phyloP scores from a whole-genome alignment of 495 filamentous ascomycete species.

The Entonaema liquescens region DNA sequence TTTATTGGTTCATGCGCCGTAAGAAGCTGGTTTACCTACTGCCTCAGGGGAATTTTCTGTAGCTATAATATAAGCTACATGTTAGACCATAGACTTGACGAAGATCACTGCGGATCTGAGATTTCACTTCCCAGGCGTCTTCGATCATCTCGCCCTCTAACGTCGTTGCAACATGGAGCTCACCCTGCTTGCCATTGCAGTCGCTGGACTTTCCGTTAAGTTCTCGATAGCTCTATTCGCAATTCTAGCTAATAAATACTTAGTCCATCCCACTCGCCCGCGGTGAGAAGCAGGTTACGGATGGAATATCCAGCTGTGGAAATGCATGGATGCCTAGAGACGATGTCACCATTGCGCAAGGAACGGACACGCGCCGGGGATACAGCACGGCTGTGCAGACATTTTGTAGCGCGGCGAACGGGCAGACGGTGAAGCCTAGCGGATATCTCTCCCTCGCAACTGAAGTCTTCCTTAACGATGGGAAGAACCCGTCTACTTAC shows the following conservation, averaged over 20 bases:
- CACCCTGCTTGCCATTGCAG: slow-evolving; percentile 4
- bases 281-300: slow-evolving; percentile 15
- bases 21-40: not conserved
- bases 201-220: slow-evolving; percentile 21
- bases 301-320: slow-evolving; percentile 46
- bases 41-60: not conserved
- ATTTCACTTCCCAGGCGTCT: not conserved
- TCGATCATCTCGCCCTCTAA: not conserved
- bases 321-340: slow-evolving; percentile 41
- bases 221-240: not conserved
- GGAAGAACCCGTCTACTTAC: slow-evolving; percentile 36
- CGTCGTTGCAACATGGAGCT: slow-evolving; percentile 21
- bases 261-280: slow-evolving; percentile 16
- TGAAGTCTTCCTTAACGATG: slow-evolving; percentile 43
- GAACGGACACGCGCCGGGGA: slow-evolving; percentile 39
- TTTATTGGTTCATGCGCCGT: not conserved
- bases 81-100: not conserved
- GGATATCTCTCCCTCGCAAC: slow-evolving; percentile 46
- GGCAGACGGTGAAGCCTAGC: slow-evolving; percentile 36
- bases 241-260: slow-evolving; percentile 2
- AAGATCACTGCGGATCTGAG: not conserved
- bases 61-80: not conserved
- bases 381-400: slow-evolving; percentile 40
- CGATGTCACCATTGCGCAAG: slow-evolving; percentile 42
- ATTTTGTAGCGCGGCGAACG: slow-evolving; percentile 40